phyloP scores from a whole-genome alignment of 345 rosid species.

The Erysimum cheiranthoides region DNA sequence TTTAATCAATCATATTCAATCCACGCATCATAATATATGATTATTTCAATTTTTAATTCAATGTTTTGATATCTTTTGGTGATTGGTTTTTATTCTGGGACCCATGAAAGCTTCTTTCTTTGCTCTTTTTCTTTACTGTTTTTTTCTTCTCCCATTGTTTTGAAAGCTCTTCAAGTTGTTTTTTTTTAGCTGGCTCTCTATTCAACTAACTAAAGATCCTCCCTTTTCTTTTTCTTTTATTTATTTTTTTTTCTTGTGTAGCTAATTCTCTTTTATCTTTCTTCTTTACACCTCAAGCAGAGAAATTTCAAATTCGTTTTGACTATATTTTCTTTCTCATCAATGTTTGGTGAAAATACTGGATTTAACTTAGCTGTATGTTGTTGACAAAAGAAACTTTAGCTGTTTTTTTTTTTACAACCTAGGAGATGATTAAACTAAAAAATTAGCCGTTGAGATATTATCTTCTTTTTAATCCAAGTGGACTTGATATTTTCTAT shows the following conservation, averaged over 20 bases:
- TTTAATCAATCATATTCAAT: constrained; percentile 27
- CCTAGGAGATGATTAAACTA: not conserved
- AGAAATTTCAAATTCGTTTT: constrained; percentile 7
- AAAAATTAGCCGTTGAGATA: constrained; percentile 17
- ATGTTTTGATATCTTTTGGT: constrained; percentile 32
- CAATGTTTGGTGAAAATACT: not conserved
- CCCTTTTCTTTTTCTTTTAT: constrained; percentile 18
- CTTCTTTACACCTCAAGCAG: constrained; percentile 20
- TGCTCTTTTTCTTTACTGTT: constrained; percentile 31
- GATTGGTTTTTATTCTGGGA: constrained; percentile 33
- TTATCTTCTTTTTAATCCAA: not conserved
- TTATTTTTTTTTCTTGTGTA: not conserved
- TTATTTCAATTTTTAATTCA: constrained; percentile 14
- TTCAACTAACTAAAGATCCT: constrained; percentile 34
- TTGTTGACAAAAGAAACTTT: constrained; percentile 10
- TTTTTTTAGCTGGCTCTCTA: constrained; percentile 22
- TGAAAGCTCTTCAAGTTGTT: not conserved
- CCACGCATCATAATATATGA: constrained; percentile 32
- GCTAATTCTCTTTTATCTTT: constrained; percentile 3
- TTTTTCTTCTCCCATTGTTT: constrained; percentile 15
- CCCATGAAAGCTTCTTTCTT: constrained; percentile 33
- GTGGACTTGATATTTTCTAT: not conserved
- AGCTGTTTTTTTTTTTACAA: not conserved
- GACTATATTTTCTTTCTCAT: not conserved
- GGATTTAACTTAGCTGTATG: constrained; percentile 12